Percentiles rank a stretch among this genome's conserved stretches.
Conservation (phyloP, 805 yeast genomes). For the Kuraishia borneana region DNA sequence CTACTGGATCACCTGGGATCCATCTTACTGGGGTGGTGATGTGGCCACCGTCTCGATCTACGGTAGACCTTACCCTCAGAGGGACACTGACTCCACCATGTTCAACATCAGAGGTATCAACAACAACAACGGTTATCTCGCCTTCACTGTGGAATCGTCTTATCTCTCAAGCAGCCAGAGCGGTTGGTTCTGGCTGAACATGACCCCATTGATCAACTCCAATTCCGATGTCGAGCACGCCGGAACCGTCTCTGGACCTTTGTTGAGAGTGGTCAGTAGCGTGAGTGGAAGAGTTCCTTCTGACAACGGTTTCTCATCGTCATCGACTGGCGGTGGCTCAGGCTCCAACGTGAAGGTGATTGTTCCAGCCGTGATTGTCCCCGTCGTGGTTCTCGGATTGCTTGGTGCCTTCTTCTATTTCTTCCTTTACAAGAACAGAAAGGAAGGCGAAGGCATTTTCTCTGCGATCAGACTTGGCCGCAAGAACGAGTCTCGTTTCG, state of each 20-base stretch:
- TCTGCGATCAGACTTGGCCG: background rate
- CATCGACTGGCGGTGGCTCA: slow-evolving; percentile 5
- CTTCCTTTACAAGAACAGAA: slow-evolving; percentile 18
- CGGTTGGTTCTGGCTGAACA: slow-evolving; percentile 26
- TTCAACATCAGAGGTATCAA: slow-evolving; percentile 21
- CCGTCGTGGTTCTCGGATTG: slow-evolving; percentile 21
- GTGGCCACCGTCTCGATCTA: slow-evolving; percentile 22
- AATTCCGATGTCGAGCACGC: slow-evolving; percentile 21
- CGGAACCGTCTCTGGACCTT: slow-evolving; percentile 28
- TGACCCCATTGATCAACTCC: slow-evolving; percentile 25
- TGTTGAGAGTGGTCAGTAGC: slow-evolving; percentile 23
- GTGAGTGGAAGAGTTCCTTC: slow-evolving; percentile 26
- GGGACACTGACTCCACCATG: slow-evolving; percentile 19
- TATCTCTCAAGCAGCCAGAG: slow-evolving; percentile 11
- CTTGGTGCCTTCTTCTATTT: slow-evolving; percentile 18
- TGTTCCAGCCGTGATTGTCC: slow-evolving; percentile 32
- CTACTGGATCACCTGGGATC: slow-evolving; percentile 39
- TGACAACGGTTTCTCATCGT: slow-evolving; percentile 22
- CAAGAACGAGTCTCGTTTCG: background rate
- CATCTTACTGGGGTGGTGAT: slow-evolving; percentile 27
- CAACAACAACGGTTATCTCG: slow-evolving; percentile 27
- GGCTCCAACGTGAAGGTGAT: slow-evolving; percentile 17
- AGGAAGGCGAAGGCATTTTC: slow-evolving; percentile 1
- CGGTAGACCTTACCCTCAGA: slow-evolving; percentile 22
- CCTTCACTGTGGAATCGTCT: slow-evolving; percentile 20